These are phyloP conservation scores for Mucor indicus DNA, from an alignment of 371 early-diverging fungal species.

Conservation along the genomic window DNA sequence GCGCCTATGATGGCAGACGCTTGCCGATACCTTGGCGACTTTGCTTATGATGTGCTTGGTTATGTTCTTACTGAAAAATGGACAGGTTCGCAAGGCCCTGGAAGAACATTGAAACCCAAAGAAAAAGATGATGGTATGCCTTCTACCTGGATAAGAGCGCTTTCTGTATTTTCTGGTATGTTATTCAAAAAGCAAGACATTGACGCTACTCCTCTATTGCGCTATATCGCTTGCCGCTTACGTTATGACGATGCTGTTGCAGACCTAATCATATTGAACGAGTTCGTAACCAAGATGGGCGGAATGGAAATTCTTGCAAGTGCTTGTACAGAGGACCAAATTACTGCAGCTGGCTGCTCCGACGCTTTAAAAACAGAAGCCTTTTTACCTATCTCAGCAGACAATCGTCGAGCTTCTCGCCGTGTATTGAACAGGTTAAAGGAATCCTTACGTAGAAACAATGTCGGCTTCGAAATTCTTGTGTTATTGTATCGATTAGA, in stretches of 20 bases:
- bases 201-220: constrained; percentile 62
- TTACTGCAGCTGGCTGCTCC: constrained; percentile 69
- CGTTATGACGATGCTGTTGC: constrained; percentile 42
- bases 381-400: constrained; percentile 42
- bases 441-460: constrained; percentile 55
- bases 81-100: constrained; percentile 51
- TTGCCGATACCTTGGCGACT: constrained; percentile 76
- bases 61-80: constrained; percentile 72
- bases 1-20: constrained; percentile 84
- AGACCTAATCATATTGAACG: constrained; percentile 64
- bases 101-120: constrained; percentile 35
- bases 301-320: constrained; percentile 63
- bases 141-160: constrained; percentile 50
- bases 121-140: constrained; percentile 63
- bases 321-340: constrained; percentile 54
- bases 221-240: constrained; percentile 68
- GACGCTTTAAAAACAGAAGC: constrained; percentile 57
- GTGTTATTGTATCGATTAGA: constrained; percentile 48
- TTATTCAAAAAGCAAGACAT: constrained; percentile 69
- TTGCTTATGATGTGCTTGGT: constrained; percentile 83
- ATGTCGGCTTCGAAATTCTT: constrained; percentile 55
- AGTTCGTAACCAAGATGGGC: constrained; percentile 72
- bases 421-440: constrained; percentile 59
- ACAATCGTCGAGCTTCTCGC: constrained; percentile 50
- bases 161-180: constrained; percentile 74